These are phyloP conservation scores for Meyerozyma elateridarum DNA, from an alignment of 1,139 yeast species.

Conservation along the genomic window DNA sequence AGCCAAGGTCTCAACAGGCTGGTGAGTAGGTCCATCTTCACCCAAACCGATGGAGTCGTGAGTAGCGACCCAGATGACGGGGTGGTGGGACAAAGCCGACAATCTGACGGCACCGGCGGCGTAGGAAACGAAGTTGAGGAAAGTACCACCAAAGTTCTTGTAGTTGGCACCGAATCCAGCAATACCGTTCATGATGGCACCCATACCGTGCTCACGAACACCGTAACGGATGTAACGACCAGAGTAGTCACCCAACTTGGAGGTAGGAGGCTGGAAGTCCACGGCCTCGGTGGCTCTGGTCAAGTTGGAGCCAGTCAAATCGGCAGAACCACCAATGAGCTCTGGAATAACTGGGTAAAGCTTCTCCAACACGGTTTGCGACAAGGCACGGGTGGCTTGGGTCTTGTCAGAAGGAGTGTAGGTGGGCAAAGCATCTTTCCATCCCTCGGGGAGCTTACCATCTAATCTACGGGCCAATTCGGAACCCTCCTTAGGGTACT, in stretches of 20 bases:
- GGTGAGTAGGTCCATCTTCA: conserved; percentile 99
- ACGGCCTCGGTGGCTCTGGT: conserved; percentile 82
- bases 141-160: conserved; percentile 96
- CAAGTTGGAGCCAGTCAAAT: conserved; percentile 95
- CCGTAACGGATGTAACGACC: conserved; percentile 98
- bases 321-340: conserved; percentile 97
- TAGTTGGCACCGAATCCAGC: conserved; percentile 91
- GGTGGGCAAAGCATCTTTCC: conserved; percentile 76
- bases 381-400: conserved; percentile 91
- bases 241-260: conserved; percentile 77
- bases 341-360: conserved; percentile 74
- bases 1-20: conserved; percentile 98
- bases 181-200: conserved; percentile 98
- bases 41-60: conserved; percentile 99
- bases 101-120: conserved; percentile 98
- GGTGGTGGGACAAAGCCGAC: conserved; percentile 90
- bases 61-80: conserved; percentile 95
- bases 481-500: conserved; percentile 77
- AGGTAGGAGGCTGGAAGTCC: conserved; percentile 89
- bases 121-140: conserved; percentile 96
- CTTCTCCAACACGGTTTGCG: conserved; percentile 72
- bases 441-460: conserved; percentile 77
- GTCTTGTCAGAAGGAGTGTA: conserved; percentile 79
- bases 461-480: conserved; percentile 79
- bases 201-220: conserved; percentile 99